phyloP scores from a whole-genome alignment of 495 filamentous ascomycete species.

The Aspergillus sclerotioniger region DNA sequence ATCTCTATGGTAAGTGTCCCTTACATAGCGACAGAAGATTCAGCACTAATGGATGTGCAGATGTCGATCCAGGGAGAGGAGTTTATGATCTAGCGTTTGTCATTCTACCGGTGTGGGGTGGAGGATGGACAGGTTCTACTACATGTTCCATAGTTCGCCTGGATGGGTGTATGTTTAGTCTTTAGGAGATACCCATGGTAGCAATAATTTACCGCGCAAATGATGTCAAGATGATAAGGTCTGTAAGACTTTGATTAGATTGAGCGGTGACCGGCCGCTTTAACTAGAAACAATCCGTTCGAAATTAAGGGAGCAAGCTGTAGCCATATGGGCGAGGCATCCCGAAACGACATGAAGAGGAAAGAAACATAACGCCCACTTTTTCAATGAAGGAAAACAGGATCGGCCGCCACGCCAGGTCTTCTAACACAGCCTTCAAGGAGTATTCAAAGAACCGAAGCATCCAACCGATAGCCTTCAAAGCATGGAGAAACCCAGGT shows the following conservation, averaged over 20 bases:
- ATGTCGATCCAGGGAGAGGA: too few species aligned
- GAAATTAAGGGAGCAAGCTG: constrained; percentile 8
- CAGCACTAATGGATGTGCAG: neutral
- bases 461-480: neutral
- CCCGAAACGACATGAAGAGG: constrained; percentile 7
- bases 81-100: neutral
- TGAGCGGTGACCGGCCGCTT: constrained; percentile 5
- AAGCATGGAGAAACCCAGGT: constrained; percentile 9
- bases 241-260: constrained; percentile 16
- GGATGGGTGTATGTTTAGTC: constrained; percentile 22
- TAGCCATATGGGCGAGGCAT: constrained; percentile 1
- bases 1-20: neutral
- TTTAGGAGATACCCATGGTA: constrained; percentile 32
- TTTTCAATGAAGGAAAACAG: neutral
- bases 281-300: constrained; percentile 9
- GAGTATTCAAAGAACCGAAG: neutral
- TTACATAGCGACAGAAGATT: neutral
- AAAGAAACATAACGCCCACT: neutral
- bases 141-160: constrained; percentile 13
- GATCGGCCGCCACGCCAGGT: neutral
- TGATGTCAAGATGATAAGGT: neutral
- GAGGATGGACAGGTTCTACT: constrained; percentile 9
- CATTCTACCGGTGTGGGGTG: constrained; percentile 2
- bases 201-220: constrained; percentile 14
- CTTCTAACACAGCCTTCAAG: neutral